Percentiles rank a stretch among this genome's conserved stretches.
Evolutionary conservation across 1,284 basidiomycete genomes (phyloP).

Genomic region (Apiotrichum domesticum): DNA sequence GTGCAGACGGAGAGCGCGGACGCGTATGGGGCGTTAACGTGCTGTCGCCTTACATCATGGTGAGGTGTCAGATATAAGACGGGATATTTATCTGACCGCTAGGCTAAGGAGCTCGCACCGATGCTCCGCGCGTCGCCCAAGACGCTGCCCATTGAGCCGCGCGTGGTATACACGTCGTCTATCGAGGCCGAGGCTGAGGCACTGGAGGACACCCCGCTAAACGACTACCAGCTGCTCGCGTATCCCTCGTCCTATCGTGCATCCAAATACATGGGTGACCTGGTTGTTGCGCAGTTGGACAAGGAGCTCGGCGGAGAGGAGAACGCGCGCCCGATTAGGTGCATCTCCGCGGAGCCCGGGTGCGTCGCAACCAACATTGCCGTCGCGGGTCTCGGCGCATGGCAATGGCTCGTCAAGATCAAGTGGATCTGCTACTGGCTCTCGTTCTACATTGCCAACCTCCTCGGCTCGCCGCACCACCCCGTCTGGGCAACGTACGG

Average conservation of each 20-base stretch:
- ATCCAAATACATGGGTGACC: slow-evolving; percentile 73
- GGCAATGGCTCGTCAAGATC: slow-evolving; percentile 52
- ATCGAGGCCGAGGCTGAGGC: slow-evolving; percentile 56
- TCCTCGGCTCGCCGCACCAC: slow-evolving; percentile 39
- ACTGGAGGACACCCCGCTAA: slow-evolving; percentile 51
- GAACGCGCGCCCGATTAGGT: slow-evolving; percentile 49
- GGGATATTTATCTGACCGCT: slow-evolving; percentile 11
- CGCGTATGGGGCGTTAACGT: slow-evolving; percentile 81
- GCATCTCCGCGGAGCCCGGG: slow-evolving; percentile 68
- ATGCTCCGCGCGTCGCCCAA: slow-evolving; percentile 39
- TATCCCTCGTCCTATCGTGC: slow-evolving; percentile 63
- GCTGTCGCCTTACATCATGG: slow-evolving; percentile 74
- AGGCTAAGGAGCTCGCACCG: slow-evolving; percentile 41
- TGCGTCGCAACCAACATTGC: slow-evolving; percentile 64
- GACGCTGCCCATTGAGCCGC: slow-evolving; percentile 49
- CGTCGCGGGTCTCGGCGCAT: slow-evolving; percentile 24
- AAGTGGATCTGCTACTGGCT: slow-evolving; percentile 55
- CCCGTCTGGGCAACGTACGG: slow-evolving; percentile 31
- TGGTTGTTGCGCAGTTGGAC: slow-evolving; percentile 60
- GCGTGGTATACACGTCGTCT: slow-evolving; percentile 77
- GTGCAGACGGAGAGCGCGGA: slow-evolving; percentile 63
- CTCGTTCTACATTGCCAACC: slow-evolving; percentile 56
- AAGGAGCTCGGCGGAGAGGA: slow-evolving; percentile 41
- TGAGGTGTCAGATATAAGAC: slow-evolving; percentile 46
- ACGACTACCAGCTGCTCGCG: slow-evolving; percentile 66